Evolutionary conservation across 306 rosid species (phyloP).

Genomic region (Casuarina glauca): DNA sequence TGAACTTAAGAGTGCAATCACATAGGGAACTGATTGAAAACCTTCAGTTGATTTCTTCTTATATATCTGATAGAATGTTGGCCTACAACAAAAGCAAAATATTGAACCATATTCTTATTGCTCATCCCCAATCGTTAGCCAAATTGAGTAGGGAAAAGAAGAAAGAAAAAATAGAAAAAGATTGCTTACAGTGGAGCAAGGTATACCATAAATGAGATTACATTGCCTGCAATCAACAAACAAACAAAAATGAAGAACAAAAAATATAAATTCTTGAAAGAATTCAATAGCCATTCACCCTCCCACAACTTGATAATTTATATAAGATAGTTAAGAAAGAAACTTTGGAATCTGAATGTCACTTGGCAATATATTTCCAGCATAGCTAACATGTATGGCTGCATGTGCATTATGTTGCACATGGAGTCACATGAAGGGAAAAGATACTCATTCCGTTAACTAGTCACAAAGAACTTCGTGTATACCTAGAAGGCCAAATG

Average conservation of each 20-base stretch:
- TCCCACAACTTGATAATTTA: not conserved
- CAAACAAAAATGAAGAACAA: not conserved
- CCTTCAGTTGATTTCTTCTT: constrained; percentile 82
- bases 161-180: not conserved
- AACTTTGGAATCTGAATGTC: too few species aligned
- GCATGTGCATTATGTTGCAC: not conserved
- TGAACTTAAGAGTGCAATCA: constrained; percentile 77
- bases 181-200: constrained; percentile 85
- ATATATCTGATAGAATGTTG: constrained; percentile 76
- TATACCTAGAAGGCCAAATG: constrained; percentile 82
- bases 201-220: constrained; percentile 79
- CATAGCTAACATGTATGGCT: not conserved
- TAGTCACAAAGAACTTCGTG: not conserved
- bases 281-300: not conserved
- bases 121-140: not conserved
- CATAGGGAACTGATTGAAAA: constrained; percentile 80
- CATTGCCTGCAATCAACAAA: constrained; percentile 54
- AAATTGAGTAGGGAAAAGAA: not conserved
- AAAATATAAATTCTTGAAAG: constrained; percentile 12
- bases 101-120: not conserved
- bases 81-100: constrained; percentile 41
- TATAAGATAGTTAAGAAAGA: too few species aligned
- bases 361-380: too few species aligned
- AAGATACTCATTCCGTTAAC: not conserved
- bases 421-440: not conserved